Percentiles rank a stretch among this genome's conserved stretches.
Conservation (phyloP, 1,284 basidiomycete species). For the Golubevia pallescens region DNA sequence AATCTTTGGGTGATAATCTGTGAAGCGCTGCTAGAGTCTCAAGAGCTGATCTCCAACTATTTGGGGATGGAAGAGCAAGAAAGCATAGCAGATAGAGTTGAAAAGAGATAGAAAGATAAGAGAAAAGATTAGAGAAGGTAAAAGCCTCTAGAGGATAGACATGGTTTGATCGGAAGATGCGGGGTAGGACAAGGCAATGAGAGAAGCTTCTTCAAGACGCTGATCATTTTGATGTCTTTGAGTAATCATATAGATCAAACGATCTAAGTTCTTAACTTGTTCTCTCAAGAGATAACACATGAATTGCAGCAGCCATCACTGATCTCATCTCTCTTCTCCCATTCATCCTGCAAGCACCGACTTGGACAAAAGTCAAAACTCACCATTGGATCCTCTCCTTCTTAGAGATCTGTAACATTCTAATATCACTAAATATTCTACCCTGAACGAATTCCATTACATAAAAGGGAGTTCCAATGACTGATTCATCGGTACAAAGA, state of each 20-base stretch:
- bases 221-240: no score
- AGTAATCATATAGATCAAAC: no score
- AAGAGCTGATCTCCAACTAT: constrained; percentile 34
- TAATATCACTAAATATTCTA: constrained; percentile 84
- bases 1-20: constrained; percentile 18
- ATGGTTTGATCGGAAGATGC: no score
- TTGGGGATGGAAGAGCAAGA: not conserved
- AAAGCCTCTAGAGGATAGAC: no score
- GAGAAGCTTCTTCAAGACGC: no score
- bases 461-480: constrained; percentile 90
- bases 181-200: not conserved
- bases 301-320: no score
- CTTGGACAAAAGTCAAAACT: not conserved
- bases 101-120: no score
- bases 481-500: constrained; percentile 72
- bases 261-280: no score
- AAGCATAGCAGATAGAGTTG: not conserved
- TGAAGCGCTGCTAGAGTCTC: constrained; percentile 40
- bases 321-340: no score
- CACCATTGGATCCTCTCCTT: not conserved
- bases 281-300: no score
- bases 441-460: constrained; percentile 90
- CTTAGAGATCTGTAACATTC: constrained; percentile 67
- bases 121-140: no score
- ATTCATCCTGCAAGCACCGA: not conserved